Evolutionary conservation across 495 filamentous ascomycete genomes (phyloP).

Genomic region (Xylaria nigripes): DNA sequence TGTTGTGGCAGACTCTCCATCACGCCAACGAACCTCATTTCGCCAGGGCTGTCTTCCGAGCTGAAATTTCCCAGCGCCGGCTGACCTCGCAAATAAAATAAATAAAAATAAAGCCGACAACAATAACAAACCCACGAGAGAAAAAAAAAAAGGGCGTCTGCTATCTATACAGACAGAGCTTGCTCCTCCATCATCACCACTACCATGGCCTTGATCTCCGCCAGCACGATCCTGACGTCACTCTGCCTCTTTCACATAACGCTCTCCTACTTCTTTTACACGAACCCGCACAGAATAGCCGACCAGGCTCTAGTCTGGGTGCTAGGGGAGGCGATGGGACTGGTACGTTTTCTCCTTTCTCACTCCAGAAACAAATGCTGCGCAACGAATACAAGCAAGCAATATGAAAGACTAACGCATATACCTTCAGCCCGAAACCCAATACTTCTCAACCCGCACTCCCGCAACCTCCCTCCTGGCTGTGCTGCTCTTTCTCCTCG

Average conservation of each 20-base stretch:
- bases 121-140: no score
- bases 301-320: constrained; percentile 78
- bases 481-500: constrained; percentile 56
- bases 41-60: not conserved
- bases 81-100: no score
- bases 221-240: constrained; percentile 65
- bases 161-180: no score
- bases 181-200: not conserved
- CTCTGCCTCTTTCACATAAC: constrained; percentile 76
- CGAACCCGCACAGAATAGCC: constrained; percentile 56
- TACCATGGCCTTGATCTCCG: constrained; percentile 71
- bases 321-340: constrained; percentile 70
- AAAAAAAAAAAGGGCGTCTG: no score
- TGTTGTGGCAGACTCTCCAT: not conserved
- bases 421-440: constrained; percentile 40
- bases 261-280: constrained; percentile 74
- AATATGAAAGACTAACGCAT: not conserved
- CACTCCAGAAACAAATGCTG: no score
- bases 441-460: constrained; percentile 53
- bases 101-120: no score
- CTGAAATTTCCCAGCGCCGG: not conserved
- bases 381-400: not conserved
- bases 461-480: constrained; percentile 64
- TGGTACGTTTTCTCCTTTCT: constrained; percentile 42
- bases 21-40: not conserved